Evolutionary conservation across 352 stramenopile species (phyloP), one percentile per base, ranked within the genome.

Genomic region (Halophytophthora batemanensis): DNA sequence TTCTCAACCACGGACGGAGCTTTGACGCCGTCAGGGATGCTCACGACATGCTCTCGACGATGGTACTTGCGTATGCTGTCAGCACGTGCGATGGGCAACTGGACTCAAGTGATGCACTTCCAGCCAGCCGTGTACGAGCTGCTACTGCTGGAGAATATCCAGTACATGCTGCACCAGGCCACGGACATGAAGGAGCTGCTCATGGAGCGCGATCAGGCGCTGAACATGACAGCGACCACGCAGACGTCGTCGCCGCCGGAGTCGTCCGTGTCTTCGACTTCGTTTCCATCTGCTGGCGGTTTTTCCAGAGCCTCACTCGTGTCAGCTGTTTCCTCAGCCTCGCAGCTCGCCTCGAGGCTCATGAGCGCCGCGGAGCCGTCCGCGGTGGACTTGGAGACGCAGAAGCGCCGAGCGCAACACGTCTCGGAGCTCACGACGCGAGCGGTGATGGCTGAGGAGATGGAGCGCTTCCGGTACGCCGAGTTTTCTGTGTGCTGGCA

Each of bases 91-190:
- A 57, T 85, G 19, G 55, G 49, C 2, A 48, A 61, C 5, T 90
- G 79, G 79, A 72, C 66, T 38, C 66, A 86, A 36, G 59, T 74
- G 14, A 48, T 64, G 14, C 66, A 49, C 15, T 74, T 82, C 48
- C 71, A 86, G 31, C 72, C 79, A 18, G 60, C 43, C n/a, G 82
- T 88, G 17, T 81, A 83, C 59, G 80, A 87, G 51, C 54, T 90
- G 4, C 55, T 84, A 31, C 50, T 90, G 23, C 69, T 88, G 37
- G 80, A 87, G 53, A 72, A 67, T 39, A 45, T 85, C 56, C 82
- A 81, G 47, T 90, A 88, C 50, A 53, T 90, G 46, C 62, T 71
- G 5, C 62, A 69, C 25, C 79, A 90, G 56, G 57, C 68, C 23
- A 71, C 58, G 10, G 77, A 69, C 36, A 70, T 90, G 52, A 84